Evolutionary conservation across 805 yeast genomes (phyloP).

Genomic region (Cyberlindnera xishuangbannaensis): DNA sequence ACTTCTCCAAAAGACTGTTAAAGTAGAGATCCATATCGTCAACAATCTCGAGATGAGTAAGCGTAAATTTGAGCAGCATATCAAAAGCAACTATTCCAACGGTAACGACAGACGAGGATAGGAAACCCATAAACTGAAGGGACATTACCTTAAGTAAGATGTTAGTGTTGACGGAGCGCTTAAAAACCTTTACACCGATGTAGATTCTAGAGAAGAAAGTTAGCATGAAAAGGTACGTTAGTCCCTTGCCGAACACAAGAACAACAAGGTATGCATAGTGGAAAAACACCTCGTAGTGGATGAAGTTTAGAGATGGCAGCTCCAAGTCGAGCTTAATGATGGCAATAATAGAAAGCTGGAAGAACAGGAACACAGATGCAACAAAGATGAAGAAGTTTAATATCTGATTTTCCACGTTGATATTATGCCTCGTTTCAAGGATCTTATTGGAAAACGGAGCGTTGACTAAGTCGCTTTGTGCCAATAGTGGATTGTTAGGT

Average conservation of each 20-base stretch:
- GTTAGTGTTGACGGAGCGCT: conserved; percentile 12
- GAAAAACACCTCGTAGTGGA: conserved; percentile 11
- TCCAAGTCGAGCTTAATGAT: conserved; percentile 17
- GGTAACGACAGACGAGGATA: conserved; percentile 11
- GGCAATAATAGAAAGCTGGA: conserved; percentile 15
- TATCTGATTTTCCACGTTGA: conserved; percentile 17
- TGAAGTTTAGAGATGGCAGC: conserved; percentile 7
- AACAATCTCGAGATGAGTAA: conserved; percentile 10
- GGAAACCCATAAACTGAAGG: conserved; percentile 19
- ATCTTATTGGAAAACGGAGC: conserved; percentile 9
- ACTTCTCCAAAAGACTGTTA: conserved; percentile 1
- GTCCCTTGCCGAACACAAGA: conserved; percentile 13
- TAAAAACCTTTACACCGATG: conserved; percentile 18
- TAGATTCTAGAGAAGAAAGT: conserved; percentile 17
- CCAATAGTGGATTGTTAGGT: conserved; percentile 3
- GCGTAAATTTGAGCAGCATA: conserved; percentile 8
- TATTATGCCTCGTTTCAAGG: conserved; percentile 11
- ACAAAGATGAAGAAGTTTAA: conserved; percentile 16
- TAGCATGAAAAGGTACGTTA: conserved; percentile 15
- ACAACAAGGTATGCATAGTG: conserved; percentile 12
- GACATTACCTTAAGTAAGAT: conserved; percentile 15
- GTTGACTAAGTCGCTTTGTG: too few species aligned
- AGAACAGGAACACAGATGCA: conserved; percentile 12
- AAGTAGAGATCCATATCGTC: conserved; percentile 5
- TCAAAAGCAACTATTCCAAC: conserved; percentile 11